Base-by-base conservation (phyloP, 1,284 basidiomycete species). In the Fomitiporia mediterranea region DNA sequence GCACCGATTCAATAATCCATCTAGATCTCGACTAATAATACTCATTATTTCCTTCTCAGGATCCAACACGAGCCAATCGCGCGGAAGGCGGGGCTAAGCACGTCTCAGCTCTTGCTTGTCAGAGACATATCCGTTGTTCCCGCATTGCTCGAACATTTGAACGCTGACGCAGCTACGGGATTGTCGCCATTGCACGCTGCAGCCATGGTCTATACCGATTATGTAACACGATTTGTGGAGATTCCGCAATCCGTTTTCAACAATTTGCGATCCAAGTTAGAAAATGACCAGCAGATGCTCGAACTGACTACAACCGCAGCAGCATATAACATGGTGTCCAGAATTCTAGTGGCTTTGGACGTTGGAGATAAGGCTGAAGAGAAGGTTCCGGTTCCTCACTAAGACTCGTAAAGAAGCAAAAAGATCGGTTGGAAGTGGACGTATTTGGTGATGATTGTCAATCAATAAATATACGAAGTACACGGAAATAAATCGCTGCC, bases 301-400 rank as follows among this genome's bases (percentile, higher is more conserved):
- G 80, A 82, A 60, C 73, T 71, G 15, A 73, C 74, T 0, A 71
- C 78, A 35, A 72, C 78, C 1, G 72, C 77, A 0, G 75, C 76
- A 2, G 64, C 70, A 0, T 82, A 82, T 62, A 82, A 81, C 64
- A 77, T 81, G 77, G 79, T 82, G 1, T 81, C 79, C 21, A 70
- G 80, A n/a, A 76, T 81, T 61, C 68, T 82, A 17, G 65, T 80
- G 4, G 71, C 77, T 1, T 69, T 78, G 4, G 79, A 82, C 61
- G 76, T 82, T 2, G 75, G 72, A 50, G 78, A 79, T 6, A 68
- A 74, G 63, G 71, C 72, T 0, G 72, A 76, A 47, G 13, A 60
- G 61, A 55, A 66, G 42, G 62, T 66, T 60, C 39, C 56, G 52
- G 30, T 55, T 48, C 46, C 47, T 38, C 32, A 15, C n/a, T 21